Conservation (phyloP, 495 filamentous ascomycete species). For the Viridothelium virens region DNA sequence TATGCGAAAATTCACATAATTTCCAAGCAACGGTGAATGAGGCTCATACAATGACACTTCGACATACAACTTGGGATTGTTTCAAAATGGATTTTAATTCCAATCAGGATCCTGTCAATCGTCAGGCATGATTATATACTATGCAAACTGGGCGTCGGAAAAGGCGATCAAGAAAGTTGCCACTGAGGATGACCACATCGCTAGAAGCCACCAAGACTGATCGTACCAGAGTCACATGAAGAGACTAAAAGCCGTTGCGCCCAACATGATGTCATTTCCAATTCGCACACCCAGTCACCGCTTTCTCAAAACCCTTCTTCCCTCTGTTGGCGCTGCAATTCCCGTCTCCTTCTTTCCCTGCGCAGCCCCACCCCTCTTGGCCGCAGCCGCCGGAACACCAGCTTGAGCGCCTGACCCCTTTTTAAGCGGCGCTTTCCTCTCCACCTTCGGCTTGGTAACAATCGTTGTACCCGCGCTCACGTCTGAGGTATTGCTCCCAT, state of each 20-base stretch:
- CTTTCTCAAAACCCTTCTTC: conserved; percentile 6
- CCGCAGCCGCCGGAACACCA: conserved; percentile 8
- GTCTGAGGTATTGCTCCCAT: conserved; percentile 25
- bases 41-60: too few relatives aligned
- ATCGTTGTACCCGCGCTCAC: conserved; percentile 28
- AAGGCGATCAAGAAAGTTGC: neutral
- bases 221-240: neutral
- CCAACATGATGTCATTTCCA: neutral
- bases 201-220: neutral
- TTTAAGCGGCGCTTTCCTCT: conserved; percentile 12
- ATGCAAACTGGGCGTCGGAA: too few relatives aligned
- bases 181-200: too few relatives aligned
- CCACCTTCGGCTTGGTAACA: conserved; percentile 17
- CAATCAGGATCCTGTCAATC: too few relatives aligned
- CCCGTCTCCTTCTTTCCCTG: conserved; percentile 19
- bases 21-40: too few relatives aligned
- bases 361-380: conserved; percentile 14
- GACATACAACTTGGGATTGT: too few relatives aligned
- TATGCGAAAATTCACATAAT: too few relatives aligned
- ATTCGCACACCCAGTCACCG: neutral
- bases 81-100: too few relatives aligned
- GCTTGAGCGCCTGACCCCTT: conserved; percentile 5
- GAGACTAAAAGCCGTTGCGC: neutral
- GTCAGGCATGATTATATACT: too few relatives aligned
- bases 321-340: conserved; percentile 3